Base-by-base conservation (phyloP, 176 grass and related monocot genomes). In the Carex cristatella region DNA sequence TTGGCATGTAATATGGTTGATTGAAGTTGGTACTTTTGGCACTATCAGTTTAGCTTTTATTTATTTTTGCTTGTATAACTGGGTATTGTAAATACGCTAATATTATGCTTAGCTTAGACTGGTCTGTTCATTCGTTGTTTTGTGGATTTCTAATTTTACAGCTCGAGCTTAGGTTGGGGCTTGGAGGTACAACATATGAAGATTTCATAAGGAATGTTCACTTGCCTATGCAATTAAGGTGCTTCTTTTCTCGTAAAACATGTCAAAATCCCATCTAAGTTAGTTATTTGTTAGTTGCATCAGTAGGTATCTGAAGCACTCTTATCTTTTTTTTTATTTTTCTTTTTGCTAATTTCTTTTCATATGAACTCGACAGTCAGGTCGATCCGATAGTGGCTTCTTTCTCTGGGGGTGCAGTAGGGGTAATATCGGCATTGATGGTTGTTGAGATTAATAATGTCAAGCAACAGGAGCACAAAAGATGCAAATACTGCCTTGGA, bases 391-490 rank as follows among this genome's bases (percentile, higher is more conserved):
- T 99, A 76, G 96, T 99, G 79, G 96, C 96, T 65, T 99, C 96
- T 5, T 99, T 99, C 88, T 94, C 96, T 79, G 96, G 96, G 0
- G 96, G 96, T 85, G 93, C 96, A 64, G 96, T 99, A 19, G 96
- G 96, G 87, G 96, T 99, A 89, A 95, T 99, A 81, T 95, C 96
- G 5, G 91, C 96, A 23, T 85, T 99, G 66, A 99, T 99, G 96
- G 91, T 99, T 78, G 96, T 99, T 81, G 96, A 99, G 87, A 91
- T 99, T 75, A 99, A 99, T 79, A 99, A 99, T 79, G 96, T 99
- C 81, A 95, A 99, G 84, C 96, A 95, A 81, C 96, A 99, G 84
- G 96, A 99, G 84, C 93, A 92, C 54, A 99, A 95, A 27, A 84
- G 93, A 27, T 99, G 96, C 91, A 99, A 94, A 90, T 99, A 99